Conservation (phyloP, 2,329 filamentous ascomycete species). For the Clonostachys chloroleuca region DNA sequence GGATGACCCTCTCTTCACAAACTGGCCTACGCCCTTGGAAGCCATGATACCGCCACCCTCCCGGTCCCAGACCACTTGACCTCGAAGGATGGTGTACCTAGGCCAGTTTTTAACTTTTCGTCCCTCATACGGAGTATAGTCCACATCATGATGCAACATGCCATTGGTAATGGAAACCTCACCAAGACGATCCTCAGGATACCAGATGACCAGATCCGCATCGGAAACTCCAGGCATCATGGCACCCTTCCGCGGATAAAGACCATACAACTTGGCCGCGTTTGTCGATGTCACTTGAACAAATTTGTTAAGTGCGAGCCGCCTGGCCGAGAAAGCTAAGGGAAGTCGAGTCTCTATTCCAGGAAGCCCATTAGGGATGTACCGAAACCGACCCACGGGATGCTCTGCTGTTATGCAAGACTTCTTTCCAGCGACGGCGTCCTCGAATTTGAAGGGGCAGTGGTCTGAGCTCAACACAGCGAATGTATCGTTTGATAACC, state of each 20-base stretch:
- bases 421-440: constrained; percentile 39
- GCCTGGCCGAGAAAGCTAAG: constrained; percentile 31
- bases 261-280: constrained; percentile 52
- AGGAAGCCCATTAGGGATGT: constrained; percentile 54
- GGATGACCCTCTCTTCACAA: constrained; percentile 28
- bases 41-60: constrained; percentile 46
- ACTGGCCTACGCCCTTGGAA: constrained; percentile 40
- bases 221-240: constrained; percentile 44
- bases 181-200: constrained; percentile 33
- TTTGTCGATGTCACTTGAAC: constrained; percentile 51
- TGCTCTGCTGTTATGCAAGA: constrained; percentile 30
- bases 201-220: constrained; percentile 55
- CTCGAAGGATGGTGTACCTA: constrained; percentile 54
- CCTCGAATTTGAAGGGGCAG: constrained; percentile 43
- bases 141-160: constrained; percentile 55
- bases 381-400: constrained; percentile 41
- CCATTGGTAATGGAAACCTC: constrained; percentile 38
- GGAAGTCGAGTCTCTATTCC: constrained; percentile 53
- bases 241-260: constrained; percentile 45
- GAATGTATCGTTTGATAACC: constrained; percentile 45
- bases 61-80: constrained; percentile 53
- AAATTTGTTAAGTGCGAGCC: constrained; percentile 40
- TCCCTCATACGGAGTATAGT: constrained; percentile 61
- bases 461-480: constrained; percentile 43
- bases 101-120: constrained; percentile 55